Conservation (phyloP, 176 grass and related monocot species). For the Microstegium vimineum region DNA sequence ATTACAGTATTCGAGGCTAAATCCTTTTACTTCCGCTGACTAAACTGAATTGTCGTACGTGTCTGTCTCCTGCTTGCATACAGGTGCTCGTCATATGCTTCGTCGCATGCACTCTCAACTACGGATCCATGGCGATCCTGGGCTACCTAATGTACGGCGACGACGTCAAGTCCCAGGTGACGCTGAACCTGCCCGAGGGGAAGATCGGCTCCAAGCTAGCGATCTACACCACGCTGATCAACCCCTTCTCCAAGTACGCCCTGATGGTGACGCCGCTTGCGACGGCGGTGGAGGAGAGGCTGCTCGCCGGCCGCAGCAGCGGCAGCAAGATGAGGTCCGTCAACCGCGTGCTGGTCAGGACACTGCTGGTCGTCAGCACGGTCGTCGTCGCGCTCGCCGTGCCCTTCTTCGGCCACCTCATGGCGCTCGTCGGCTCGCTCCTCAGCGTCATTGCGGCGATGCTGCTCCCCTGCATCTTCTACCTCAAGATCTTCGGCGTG, state of each 20-base stretch:
- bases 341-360: slow-evolving; percentile 30
- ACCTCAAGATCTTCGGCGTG: slow-evolving; percentile 61
- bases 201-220: slow-evolving; percentile 57
- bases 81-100: slow-evolving; percentile 73
- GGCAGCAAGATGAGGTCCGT: slow-evolving; percentile 14
- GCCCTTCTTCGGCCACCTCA: slow-evolving; percentile 80
- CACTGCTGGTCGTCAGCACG: slow-evolving; percentile 53
- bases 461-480: slow-evolving; percentile 73
- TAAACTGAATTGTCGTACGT: not conserved
- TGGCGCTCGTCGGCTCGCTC: slow-evolving; percentile 74
- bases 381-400: slow-evolving; percentile 51
- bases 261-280: slow-evolving; percentile 59
- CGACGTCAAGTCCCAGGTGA: slow-evolving; percentile 56
- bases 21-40: not conserved
- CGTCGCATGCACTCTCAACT: slow-evolving; percentile 57
- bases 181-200: slow-evolving; percentile 66
- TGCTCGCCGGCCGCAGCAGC: slow-evolving; percentile 4
- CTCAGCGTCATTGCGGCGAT: slow-evolving; percentile 62
- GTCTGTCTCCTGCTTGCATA: not conserved
- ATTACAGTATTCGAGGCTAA: not conserved
- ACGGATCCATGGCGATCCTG: slow-evolving; percentile 52
- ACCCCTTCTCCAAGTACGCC: slow-evolving; percentile 74
- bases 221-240: slow-evolving; percentile 78
- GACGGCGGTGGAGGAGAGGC: slow-evolving; percentile 48
- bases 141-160: slow-evolving; percentile 86